These are phyloP conservation scores for Sclerotiophoma versabilis DNA, from an alignment of 2,329 filamentous ascomycete species.

Conservation along the genomic window DNA sequence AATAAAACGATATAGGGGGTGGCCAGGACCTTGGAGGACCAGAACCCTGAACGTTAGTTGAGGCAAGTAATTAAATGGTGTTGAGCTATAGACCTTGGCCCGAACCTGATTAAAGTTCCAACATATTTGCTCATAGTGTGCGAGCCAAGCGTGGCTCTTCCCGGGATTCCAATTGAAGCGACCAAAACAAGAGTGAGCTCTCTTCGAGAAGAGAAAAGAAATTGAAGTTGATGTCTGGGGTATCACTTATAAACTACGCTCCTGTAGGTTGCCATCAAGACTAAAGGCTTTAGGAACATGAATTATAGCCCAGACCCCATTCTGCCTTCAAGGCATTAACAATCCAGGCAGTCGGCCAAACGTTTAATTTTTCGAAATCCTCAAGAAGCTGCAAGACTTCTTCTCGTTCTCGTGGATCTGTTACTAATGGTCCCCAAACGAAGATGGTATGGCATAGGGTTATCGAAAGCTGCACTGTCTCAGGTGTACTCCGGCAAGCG, in stretches of 20 bases:
- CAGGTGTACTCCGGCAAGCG: constrained; percentile 34
- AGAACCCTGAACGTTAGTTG: too few species aligned
- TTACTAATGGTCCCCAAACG: constrained; percentile 37
- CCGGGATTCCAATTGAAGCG: neutral
- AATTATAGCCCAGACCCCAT: constrained; percentile 27
- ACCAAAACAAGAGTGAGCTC: neutral
- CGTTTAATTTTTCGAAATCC: constrained; percentile 31
- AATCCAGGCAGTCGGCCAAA: constrained; percentile 45
- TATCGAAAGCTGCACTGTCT: constrained; percentile 32
- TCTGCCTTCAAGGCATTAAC: constrained; percentile 34
- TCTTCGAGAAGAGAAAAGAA: neutral
- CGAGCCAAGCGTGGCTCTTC: neutral
- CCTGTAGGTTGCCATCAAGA: too few species aligned
- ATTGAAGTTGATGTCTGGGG: neutral
- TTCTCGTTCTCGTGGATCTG: constrained; percentile 24
- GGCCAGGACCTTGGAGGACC: too few species aligned
- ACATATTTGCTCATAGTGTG: neutral
- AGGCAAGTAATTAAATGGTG: too few species aligned
- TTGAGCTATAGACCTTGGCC: too few species aligned
- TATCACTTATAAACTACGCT: neutral
- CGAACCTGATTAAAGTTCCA: neutral
- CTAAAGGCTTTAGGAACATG: too few species aligned
- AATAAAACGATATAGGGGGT: too few species aligned
- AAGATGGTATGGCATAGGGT: constrained; percentile 39
- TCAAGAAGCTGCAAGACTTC: constrained; percentile 34